Base-by-base conservation (phyloP, 2,329 filamentous ascomycete species). In the Apiospora marii region DNA sequence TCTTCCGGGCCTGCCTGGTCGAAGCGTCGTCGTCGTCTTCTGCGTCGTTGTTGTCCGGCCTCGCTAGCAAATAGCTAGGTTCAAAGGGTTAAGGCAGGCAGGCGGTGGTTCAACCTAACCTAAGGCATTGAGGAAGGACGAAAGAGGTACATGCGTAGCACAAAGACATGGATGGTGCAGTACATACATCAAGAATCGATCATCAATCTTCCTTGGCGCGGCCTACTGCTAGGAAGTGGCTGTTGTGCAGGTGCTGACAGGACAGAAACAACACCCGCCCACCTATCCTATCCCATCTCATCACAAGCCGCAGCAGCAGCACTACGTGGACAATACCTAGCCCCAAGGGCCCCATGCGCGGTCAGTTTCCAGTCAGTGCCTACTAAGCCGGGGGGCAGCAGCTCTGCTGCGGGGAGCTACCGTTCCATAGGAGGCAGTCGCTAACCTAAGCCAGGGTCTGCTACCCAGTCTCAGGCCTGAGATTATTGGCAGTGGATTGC, bases 71-170 rank as follows among this genome's bases (percentile, higher is more conserved):
- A n/a, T 16, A 14, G 27, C 27, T 64, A 64, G 58, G 58, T 64
- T 64, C 10, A 64, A 64, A 64, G 58, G 53, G 51, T 58, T 58
- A 58, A 58, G 51, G 58, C 58, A 64, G 58, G 53, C 30, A 41
- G 51, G 51, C 14, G 30, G 10, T 61, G 46, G 46, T 49, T 10
- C 10, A 49, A 49, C 46, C 46, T 61, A 61, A 61, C 53, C 53
- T 61, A 64, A 64, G 58, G 34, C 58, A 64, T 64, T n/a, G 8
- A 61, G 37, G 30, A 61, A 61, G 53, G 53, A 61, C 34, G 30
- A 19, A 61, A 22, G 51, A 48, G 44, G 44, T 22, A 22, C 37
- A 10, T 41, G 37, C 37, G 37, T 41, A 41, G 37, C 37, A 41
- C 37, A 41, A 41, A 41, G 37, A 41, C 37, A 41, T 41, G 37